A percentile compares a stretch with the other conserved stretches of the same genome.
These are phyloP conservation scores for Aspergillus luchuensis DNA, from an alignment of 2,329 filamentous ascomycete genomes.

Conservation along the genomic window DNA sequence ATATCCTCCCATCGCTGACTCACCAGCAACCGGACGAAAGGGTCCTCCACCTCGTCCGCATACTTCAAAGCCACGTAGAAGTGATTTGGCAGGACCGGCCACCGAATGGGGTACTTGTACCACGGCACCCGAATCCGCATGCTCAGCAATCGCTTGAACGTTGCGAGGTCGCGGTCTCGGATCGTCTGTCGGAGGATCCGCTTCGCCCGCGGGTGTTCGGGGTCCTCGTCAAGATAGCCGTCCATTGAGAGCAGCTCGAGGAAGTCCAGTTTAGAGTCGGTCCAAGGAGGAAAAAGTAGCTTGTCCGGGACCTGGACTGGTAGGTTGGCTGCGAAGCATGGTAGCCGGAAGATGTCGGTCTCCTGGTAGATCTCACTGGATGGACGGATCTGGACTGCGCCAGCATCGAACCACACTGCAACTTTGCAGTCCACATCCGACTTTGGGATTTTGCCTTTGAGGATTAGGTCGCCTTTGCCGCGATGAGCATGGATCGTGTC, in stretches of 20 bases:
- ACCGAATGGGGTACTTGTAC: slow-evolving; percentile 35
- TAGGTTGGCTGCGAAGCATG: slow-evolving; percentile 27
- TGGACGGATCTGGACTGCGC: slow-evolving; percentile 38
- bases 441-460: slow-evolving; percentile 22
- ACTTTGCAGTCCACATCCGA: slow-evolving; percentile 29
- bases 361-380: slow-evolving; percentile 31
- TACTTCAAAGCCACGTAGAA: slow-evolving; percentile 35
- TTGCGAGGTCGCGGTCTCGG: slow-evolving; percentile 34
- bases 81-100: slow-evolving; percentile 38
- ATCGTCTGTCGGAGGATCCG: slow-evolving; percentile 38
- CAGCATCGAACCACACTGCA: slow-evolving; percentile 42
- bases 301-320: slow-evolving; percentile 43
- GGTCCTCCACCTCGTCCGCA: slow-evolving; percentile 33
- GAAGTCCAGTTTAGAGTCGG: slow-evolving; percentile 40
- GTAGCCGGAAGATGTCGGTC: slow-evolving; percentile 40
- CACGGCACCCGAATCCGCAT: slow-evolving; percentile 34
- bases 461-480: slow-evolving; percentile 36
- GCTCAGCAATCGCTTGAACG: slow-evolving; percentile 35
- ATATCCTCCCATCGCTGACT: slow-evolving; percentile 37
- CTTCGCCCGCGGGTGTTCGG: slow-evolving; percentile 31
- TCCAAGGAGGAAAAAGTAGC: slow-evolving; percentile 43
- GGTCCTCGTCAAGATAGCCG: slow-evolving; percentile 43
- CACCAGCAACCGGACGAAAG: slow-evolving; percentile 37
- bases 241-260: slow-evolving; percentile 39
- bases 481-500: slow-evolving; percentile 24